Conservation (phyloP, 2,329 filamentous ascomycete species). For the Nigrospora oryzae region DNA sequence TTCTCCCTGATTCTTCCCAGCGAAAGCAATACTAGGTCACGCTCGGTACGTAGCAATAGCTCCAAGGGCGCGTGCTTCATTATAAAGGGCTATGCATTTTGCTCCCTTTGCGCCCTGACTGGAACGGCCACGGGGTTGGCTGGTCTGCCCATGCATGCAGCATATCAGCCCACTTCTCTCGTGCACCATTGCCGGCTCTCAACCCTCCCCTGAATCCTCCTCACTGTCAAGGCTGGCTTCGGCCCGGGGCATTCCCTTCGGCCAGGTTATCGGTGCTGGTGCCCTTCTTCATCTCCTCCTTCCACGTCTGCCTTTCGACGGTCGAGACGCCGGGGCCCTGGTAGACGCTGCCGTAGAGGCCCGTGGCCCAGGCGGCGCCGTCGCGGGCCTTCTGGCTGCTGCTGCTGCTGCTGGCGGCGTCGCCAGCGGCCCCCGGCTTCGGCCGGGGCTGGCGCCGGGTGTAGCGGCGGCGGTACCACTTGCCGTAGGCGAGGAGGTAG, state of each 20-base stretch:
- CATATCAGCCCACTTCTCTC: no score
- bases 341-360: conserved; percentile 51
- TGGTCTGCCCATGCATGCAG: no score
- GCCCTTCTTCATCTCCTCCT: conserved; percentile 26
- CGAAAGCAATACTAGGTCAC: no score
- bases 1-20: no score
- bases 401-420: neutral
- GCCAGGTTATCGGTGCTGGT: conserved; percentile 25
- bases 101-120: no score
- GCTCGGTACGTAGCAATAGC: no score
- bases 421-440: no score
- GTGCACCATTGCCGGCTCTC: no score
- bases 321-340: conserved; percentile 46
- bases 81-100: no score
- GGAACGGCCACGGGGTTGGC: no score
- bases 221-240: conserved; percentile 21
- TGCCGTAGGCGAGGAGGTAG: conserved; percentile 51
- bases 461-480: conserved; percentile 43
- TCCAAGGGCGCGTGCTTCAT: no score
- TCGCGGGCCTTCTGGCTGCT: conserved; percentile 28
- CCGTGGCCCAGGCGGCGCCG: conserved; percentile 47
- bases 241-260: conserved; percentile 19
- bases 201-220: no score
- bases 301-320: conserved; percentile 44
- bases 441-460: conserved; percentile 9